Evolutionary conservation across 176 grass and related monocot genomes (phyloP).

Genomic region (Hordeum marinum): DNA sequence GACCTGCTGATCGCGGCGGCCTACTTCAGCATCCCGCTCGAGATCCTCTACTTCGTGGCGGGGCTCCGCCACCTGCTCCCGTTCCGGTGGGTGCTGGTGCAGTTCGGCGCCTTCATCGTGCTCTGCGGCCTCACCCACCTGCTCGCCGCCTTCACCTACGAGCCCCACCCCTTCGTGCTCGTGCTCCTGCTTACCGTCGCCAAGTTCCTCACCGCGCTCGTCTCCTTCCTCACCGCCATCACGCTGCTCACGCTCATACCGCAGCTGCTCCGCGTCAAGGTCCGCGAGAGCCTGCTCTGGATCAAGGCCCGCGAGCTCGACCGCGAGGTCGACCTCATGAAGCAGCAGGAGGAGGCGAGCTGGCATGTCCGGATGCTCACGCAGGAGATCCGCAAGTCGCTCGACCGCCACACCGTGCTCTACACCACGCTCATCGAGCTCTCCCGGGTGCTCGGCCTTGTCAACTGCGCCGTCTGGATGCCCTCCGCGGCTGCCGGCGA

Average conservation of each 20-base stretch:
- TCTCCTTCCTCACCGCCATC: constrained; percentile 92
- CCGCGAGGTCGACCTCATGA: constrained; percentile 80
- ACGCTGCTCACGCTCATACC: constrained; percentile 94
- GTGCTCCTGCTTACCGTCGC: constrained; percentile 73
- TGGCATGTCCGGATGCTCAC: constrained; percentile 98
- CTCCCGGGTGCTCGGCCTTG: constrained; percentile 70
- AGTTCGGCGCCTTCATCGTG: constrained; percentile 90
- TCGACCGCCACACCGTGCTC: constrained; percentile 84
- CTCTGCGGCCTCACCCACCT: constrained; percentile 95
- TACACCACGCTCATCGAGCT: constrained; percentile 96
- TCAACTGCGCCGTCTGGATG: constrained; percentile 96
- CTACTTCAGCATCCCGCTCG: constrained; percentile 90
- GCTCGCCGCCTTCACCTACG: constrained; percentile 87
- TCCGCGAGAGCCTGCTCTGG: constrained; percentile 82
- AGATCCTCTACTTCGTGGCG: constrained; percentile 81
- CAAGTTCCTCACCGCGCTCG: constrained; percentile 90
- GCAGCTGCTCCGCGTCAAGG: constrained; percentile 90
- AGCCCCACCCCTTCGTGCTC: constrained; percentile 75
- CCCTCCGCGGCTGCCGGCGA: constrained; percentile 36
- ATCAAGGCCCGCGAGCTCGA: constrained; percentile 79
- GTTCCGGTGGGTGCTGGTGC: constrained; percentile 90
- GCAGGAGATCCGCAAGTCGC: constrained; percentile 81
- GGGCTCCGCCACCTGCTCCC: constrained; percentile 80
- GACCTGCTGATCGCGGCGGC: constrained; percentile 91
- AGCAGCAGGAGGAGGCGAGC: constrained; percentile 79